These are phyloP conservation scores for Phanerodontia chrysosporium DNA, from an alignment of 768 basidiomycete genomes.

Conservation along the genomic window DNA sequence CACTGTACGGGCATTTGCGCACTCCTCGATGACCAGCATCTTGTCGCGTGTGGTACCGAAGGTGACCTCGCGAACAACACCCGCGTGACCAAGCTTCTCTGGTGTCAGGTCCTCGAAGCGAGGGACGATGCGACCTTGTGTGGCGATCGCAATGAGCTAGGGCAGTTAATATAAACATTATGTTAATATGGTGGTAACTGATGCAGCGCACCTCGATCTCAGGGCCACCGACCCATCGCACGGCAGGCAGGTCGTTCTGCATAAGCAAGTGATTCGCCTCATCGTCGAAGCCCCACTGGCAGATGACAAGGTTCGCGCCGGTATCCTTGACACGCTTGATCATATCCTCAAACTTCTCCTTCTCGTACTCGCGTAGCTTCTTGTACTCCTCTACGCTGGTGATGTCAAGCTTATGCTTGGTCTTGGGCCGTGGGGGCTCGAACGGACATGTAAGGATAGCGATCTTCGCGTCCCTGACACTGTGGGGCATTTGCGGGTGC, in stretches of 20 bases:
- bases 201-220: slow-evolving; percentile 94
- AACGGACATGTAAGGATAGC: slow-evolving; percentile 99
- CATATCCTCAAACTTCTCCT: slow-evolving; percentile 95
- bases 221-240: slow-evolving; percentile 98
- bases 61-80: slow-evolving; percentile 87
- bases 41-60: slow-evolving; percentile 99
- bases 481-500: slow-evolving; percentile 94
- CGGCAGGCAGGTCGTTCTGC: slow-evolving; percentile 96
- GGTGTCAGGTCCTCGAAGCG: slow-evolving; percentile 93
- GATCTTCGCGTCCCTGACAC: slow-evolving; percentile 82
- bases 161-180: background rate
- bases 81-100: slow-evolving; percentile 90
- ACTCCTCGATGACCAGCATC: slow-evolving; percentile 99
- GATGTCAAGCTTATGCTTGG: slow-evolving; percentile 98
- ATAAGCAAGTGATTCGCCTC: slow-evolving; percentile 97
- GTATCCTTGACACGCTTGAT: slow-evolving; percentile 94
- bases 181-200: too few species aligned
- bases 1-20: slow-evolving; percentile 93
- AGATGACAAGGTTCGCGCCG: slow-evolving; percentile 97
- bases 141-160: slow-evolving; percentile 96
- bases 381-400: slow-evolving; percentile 95
- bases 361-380: slow-evolving; percentile 91
- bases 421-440: slow-evolving; percentile 98
- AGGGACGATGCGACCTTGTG: slow-evolving; percentile 96
- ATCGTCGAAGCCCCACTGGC: slow-evolving; percentile 99